Percentiles rank a stretch among this genome's conserved stretches.
Conservation (phyloP, 768 basidiomycete species). For the Boletus rex-veris region DNA sequence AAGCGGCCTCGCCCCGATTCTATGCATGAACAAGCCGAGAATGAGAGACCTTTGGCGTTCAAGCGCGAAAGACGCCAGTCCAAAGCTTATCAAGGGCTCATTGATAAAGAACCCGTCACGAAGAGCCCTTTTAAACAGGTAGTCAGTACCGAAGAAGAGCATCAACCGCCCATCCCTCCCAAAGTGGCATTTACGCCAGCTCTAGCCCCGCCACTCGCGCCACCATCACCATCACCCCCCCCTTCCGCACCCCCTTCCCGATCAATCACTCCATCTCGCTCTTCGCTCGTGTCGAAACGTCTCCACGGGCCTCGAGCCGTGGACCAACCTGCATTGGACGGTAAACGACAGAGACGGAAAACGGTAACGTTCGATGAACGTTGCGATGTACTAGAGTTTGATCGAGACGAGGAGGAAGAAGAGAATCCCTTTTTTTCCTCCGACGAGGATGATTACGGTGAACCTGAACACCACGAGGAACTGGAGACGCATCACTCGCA, state of each 20-base stretch:
- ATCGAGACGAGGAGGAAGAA: conserved; percentile 58
- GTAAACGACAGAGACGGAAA: conserved; percentile 57
- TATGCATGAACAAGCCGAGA: conserved; percentile 68
- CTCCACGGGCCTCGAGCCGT: conserved; percentile 73
- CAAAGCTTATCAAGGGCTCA: conserved; percentile 66
- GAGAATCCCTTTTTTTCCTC: conserved; percentile 45
- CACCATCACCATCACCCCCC: conserved; percentile 29
- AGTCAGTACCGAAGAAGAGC: conserved; percentile 26
- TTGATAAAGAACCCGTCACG: conserved; percentile 73
- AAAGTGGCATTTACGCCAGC: conserved; percentile 9
- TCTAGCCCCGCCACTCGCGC: conserved; percentile 5
- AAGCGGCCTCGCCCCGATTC: conserved; percentile 72
- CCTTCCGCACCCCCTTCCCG: conserved; percentile 43
- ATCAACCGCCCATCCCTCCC: conserved; percentile 28
- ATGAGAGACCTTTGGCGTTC: conserved; percentile 64
- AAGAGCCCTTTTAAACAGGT: conserved; percentile 72
- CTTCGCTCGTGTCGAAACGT: conserved; percentile 67
- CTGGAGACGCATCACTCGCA: conserved; percentile 15
- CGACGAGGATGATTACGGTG: conserved; percentile 32
- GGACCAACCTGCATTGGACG: conserved; percentile 30
- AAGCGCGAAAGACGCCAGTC: conserved; percentile 76
- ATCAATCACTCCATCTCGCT: conserved; percentile 41
- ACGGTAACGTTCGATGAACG: conserved; percentile 78
- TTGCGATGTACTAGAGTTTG: conserved; percentile 81
- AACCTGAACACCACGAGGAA: conserved; percentile 13